A percentile compares a stretch with the other conserved stretches of the same genome.
Conservation (phyloP, 345 rosid genomes). For the Isatis tinctoria region DNA sequence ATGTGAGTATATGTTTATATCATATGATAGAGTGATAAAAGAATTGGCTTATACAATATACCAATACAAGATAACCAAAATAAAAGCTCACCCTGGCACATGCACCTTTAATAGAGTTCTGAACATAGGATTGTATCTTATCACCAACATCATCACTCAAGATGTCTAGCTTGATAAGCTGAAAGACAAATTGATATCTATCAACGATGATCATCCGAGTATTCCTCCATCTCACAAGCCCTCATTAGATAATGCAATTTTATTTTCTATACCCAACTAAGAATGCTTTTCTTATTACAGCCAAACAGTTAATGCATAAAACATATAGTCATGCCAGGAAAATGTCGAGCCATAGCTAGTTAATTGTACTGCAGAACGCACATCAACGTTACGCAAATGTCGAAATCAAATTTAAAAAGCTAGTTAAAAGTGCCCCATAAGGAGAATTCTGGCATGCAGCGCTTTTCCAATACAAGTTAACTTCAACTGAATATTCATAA, state of each 20-base stretch:
- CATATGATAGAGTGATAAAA: background rate
- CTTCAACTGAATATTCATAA: background rate
- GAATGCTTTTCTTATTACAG: background rate
- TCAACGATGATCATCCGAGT: constrained; percentile 17
- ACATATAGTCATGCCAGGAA: background rate
- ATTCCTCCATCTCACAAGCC: constrained; percentile 2
- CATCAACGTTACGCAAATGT: background rate
- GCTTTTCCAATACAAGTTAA: background rate
- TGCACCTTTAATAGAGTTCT: constrained; percentile 67
- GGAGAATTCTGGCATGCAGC: background rate
- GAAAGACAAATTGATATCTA: constrained; percentile 24
- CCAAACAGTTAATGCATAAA: background rate
- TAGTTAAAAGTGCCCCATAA: background rate
- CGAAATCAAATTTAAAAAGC: background rate
- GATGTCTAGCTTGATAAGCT: constrained; percentile 49
- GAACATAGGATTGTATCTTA: constrained; percentile 58
- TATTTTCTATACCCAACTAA: constrained; percentile 6
- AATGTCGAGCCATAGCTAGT: constrained; percentile 1
- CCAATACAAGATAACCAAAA: constrained; percentile 2
- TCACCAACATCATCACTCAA: constrained; percentile 39
- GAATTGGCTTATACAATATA: background rate
- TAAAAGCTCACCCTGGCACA: constrained; percentile 56
- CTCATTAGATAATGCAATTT: background rate
- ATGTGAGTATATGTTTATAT: background rate
- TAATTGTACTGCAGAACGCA: background rate